Percentiles rank a stretch among this genome's conserved stretches.
These are phyloP conservation scores for Microdochium trichocladiopsis DNA, from an alignment of 2,329 filamentous ascomycete genomes.

Conservation along the genomic window DNA sequence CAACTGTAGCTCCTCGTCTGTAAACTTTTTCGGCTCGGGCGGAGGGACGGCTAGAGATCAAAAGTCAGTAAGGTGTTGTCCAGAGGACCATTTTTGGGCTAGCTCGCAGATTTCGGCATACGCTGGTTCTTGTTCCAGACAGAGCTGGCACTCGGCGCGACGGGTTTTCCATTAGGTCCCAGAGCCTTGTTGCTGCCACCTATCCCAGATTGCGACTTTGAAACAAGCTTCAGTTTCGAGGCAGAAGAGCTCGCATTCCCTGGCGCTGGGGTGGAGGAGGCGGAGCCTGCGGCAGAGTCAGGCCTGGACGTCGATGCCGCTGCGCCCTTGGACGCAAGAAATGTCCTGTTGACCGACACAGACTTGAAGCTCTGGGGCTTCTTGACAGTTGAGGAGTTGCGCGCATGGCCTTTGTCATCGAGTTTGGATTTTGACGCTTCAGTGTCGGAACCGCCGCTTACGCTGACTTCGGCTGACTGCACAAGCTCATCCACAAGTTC, in stretches of 20 bases:
- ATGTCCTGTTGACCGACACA: conserved; percentile 79
- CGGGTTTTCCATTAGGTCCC: conserved; percentile 51
- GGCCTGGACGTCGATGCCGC: conserved; percentile 38
- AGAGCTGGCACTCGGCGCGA: conserved; percentile 62
- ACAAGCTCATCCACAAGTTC: conserved; percentile 50
- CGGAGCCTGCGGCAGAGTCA: conserved; percentile 37
- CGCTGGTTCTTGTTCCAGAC: conserved; percentile 90
- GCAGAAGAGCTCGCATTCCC: conserved; percentile 39
- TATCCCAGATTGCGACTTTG: conserved; percentile 60
- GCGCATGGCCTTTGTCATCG: conserved; percentile 51
- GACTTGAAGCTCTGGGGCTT: conserved; percentile 77
- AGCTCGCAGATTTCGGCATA: conserved; percentile 32
- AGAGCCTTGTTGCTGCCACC: conserved; percentile 39
- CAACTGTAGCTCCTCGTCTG: conserved; percentile 77
- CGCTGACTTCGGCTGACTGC: conserved; percentile 59
- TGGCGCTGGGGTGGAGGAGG: conserved; percentile 34
- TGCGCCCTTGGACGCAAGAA: conserved; percentile 64
- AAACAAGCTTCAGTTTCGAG: conserved; percentile 65
- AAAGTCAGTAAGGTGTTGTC: conserved; percentile 13
- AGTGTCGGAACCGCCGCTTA: conserved; percentile 70
- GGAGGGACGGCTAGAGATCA: conserved; percentile 45
- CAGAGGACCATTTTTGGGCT: conserved; percentile 7
- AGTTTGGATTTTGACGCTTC: conserved; percentile 58
- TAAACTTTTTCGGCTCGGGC: conserved; percentile 73
- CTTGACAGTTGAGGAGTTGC: conserved; percentile 55